Evolutionary conservation across 73 alveolate species (phyloP), one percentile per base, ranked within the genome.

Genomic region (Effrenium voratum): DNA sequence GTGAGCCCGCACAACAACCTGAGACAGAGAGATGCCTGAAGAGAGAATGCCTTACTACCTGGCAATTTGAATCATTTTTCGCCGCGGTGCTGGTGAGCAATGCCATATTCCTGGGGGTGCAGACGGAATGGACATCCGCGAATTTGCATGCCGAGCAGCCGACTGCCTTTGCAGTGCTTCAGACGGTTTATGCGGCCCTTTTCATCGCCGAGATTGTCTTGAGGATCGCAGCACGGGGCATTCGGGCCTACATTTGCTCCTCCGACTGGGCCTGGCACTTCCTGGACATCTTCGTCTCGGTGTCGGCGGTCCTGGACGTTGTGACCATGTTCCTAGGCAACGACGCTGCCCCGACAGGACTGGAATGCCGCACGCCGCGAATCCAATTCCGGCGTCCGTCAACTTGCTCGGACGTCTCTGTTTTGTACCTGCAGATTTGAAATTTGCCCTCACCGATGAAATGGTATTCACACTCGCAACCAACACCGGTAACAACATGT

Each of bases 221-320:
- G 66, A 60, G 95, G 80, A 47, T 87, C 45, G 76, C 84, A 47
- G 49, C 76, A 26, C 43, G 84, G 30, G 95, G 95, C 1, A 50
- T 70, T 12, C 16, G 15, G 5, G 84, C 84, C 26, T 87, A 41
- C 38, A 57, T 87, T 26, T 87, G 95, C 30, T 45, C 95, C 50
- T 2, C 55, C 24, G 95, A 87, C 52, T 87, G 95, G 95, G 95
- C 83, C 15, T 87, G 95, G 95, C 95, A 87, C 63, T n/a, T 43
- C 68, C 38, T 87, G 95, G 95, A 87, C 55, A 24, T 87, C 32
- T 19, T 66, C 70, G 95, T 87, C 30, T 60, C 95, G 2, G 24
- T 47, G 50, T 41, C 85, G 3, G 95, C 95, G 0, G 95, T 87
- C 46, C 24, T 87, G 36, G 95, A 87, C 44, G 49, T 87, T 4